Evolutionary conservation across 371 early-diverging fungal species (phyloP).

Genomic region (Syncephalastrum racemosum): DNA sequence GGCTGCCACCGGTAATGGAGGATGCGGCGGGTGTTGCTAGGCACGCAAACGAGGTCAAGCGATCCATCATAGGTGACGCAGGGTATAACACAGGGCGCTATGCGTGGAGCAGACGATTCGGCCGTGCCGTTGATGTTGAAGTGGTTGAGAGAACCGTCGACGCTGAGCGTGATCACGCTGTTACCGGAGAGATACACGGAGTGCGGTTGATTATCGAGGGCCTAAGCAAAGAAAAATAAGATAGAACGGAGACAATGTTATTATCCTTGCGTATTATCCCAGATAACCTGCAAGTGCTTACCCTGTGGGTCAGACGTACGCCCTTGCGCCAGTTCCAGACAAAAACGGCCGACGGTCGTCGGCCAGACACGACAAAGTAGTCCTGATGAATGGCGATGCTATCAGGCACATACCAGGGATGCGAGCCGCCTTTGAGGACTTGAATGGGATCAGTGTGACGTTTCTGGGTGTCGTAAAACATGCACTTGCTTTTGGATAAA

Average conservation of each 20-base stretch:
- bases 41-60: slow-evolving; percentile 34
- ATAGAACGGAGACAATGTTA: slow-evolving; percentile 1
- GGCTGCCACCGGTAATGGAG: slow-evolving; percentile 39
- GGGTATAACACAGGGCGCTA: slow-evolving; percentile 41
- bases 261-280: neutral
- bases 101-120: slow-evolving; percentile 14
- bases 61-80: slow-evolving; percentile 40
- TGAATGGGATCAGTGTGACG: slow-evolving; percentile 43
- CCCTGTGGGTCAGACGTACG: slow-evolving; percentile 37
- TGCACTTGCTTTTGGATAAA: slow-evolving; percentile 28
- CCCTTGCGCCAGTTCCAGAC: slow-evolving; percentile 57
- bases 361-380: slow-evolving; percentile 44
- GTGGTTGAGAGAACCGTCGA: slow-evolving; percentile 34
- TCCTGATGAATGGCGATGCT: slow-evolving; percentile 39
- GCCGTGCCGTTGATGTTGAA: slow-evolving; percentile 33
- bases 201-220: slow-evolving; percentile 48
- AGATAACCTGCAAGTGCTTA: slow-evolving; percentile 7
- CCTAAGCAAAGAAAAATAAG: slow-evolving; percentile 21
- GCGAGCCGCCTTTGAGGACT: slow-evolving; percentile 44
- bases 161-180: slow-evolving; percentile 35
- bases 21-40: slow-evolving; percentile 33
- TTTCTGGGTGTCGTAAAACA: slow-evolving; percentile 43
- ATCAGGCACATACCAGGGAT: slow-evolving; percentile 46
- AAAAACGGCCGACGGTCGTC: slow-evolving; percentile 49
- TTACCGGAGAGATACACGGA: slow-evolving; percentile 40